Percentiles rank a stretch among this genome's conserved stretches.
Evolutionary conservation across 768 basidiomycete genomes (phyloP).

Genomic region (Russula virescens): DNA sequence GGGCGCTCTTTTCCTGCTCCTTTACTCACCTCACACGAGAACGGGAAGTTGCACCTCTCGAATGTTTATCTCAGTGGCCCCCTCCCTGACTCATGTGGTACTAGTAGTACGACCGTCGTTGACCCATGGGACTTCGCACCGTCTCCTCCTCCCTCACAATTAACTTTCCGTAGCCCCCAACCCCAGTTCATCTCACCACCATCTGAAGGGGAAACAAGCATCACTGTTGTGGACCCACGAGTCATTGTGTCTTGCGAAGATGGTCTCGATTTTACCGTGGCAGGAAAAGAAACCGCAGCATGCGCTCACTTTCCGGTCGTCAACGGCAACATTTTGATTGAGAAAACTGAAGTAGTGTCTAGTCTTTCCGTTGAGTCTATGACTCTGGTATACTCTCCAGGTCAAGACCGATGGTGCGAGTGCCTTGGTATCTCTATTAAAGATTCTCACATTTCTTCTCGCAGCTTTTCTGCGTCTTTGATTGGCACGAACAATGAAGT

Average conservation of each 20-base stretch:
- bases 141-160: not conserved
- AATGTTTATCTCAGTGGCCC: not conserved
- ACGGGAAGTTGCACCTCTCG: constrained; percentile 2
- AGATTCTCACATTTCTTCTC: not conserved
- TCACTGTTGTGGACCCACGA: not conserved
- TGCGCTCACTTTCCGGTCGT: not conserved
- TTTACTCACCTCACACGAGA: not conserved
- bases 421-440: not conserved
- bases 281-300: not conserved
- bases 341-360: not conserved
- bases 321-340: not conserved
- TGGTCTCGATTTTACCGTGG: constrained; percentile 8
- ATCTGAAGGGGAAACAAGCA: not conserved
- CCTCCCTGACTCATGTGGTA: not conserved
- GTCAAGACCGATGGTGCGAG: constrained; percentile 5
- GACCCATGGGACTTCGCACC: not conserved
- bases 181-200: not conserved
- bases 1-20: constrained; percentile 5
- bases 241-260: constrained; percentile 5
- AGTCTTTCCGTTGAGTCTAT: not conserved
- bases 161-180: not conserved
- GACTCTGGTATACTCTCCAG: not conserved
- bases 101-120: no score
- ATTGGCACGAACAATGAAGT: not conserved
- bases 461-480: constrained; percentile 5